Base-by-base conservation (phyloP, 2,329 filamentous ascomycete species). In the Aspergillus unguis region DNA sequence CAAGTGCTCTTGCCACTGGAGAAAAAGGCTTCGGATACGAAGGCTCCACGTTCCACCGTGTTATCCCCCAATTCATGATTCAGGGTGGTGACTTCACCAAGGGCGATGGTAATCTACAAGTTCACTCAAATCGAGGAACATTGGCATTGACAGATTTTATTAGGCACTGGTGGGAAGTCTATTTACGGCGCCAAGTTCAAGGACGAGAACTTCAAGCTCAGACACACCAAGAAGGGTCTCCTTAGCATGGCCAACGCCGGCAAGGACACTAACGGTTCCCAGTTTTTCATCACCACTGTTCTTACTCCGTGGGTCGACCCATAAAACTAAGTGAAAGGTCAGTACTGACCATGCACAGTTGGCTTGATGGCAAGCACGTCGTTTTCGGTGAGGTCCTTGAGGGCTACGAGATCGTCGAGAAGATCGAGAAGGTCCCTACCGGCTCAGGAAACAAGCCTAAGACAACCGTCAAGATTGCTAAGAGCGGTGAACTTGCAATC, bases 141-240 rank as follows among this genome's bases (percentile, higher is more conserved):
- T 8, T 40, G 35, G 32, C 33, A 35, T 47, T 58, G 35, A 58
- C 43, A 7, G 32, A 26, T 40, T 6, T 35, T 3, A 43, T 26
- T 48, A 76, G 78, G 84, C 54, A 86, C 83, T 56, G 84, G 84
- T 57, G 84, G 84, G 60, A 85, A 85, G 75, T 85, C 81, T 54
- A 86, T 86, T 71, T 86, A 86, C 66, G 83, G 84, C 59, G 72
- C 76, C 56, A 85, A 85, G 73, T 86, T 87, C 70, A 72, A 77
- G 47, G 84, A 87, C 61, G 84, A 87, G 79, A 87, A 86, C 79
- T 85, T 87, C 76, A 85, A 86, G 77, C 75, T 86, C 65, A 84
- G 84, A 74, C 83, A 86, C 75, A 84, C 75, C 71, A 83, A 83
- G 71, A 82, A 80, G 67, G 83, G 83, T 54, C 75, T 83, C 51